Base-by-base conservation (phyloP, 2,329 filamentous ascomycete species). In the Cyclaneusma minus region DNA sequence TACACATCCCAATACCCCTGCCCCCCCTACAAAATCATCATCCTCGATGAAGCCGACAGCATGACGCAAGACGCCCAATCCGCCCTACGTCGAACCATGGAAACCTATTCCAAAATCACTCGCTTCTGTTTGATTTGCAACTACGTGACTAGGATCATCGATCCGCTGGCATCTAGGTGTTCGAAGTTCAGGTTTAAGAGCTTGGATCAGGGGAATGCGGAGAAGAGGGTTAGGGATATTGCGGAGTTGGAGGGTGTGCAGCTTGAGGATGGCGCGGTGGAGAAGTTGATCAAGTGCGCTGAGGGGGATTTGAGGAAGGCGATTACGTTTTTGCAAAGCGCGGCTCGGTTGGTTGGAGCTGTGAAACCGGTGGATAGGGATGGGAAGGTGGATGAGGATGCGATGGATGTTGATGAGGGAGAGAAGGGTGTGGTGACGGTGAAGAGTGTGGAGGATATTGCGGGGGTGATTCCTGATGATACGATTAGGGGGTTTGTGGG, bases 1-100 rank as follows among this genome's bases (percentile, higher is more conserved):
- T 68, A 80, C 57, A 60, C 70, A 53, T 53, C 62, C 32, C 56
- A 75, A 46, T 94, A 92, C 45, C 85, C 89, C 1, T 95, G 87
- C 48, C 89, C 89, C 13, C 89, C 89, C 1, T 98, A 94, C 62
- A 99, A 98, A 59, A 93, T 99, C 48, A 87, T 98, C 47, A 83
- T 99, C 34, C 71, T 99, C 32, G 89, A 98, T 53, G 89, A 98
- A 58, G 89, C 89, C 39, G 89, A 99, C 51, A 89, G 79, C 39
- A 95, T 99, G 87, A 98, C 89, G 20, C 87, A 95, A 52, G 91
- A 98, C 55, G 89, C 89, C 8, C 89, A 98, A 58, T 81, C 74
- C 33, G 89, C 91, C 4, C 62, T 98, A 30, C 68, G 89, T 37
- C 68, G 91, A 29, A 98, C 89, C 2, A 99, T 99, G 89, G 89